Conservation (phyloP, 2,329 filamentous ascomycete species). For the Fusarium globosum region DNA sequence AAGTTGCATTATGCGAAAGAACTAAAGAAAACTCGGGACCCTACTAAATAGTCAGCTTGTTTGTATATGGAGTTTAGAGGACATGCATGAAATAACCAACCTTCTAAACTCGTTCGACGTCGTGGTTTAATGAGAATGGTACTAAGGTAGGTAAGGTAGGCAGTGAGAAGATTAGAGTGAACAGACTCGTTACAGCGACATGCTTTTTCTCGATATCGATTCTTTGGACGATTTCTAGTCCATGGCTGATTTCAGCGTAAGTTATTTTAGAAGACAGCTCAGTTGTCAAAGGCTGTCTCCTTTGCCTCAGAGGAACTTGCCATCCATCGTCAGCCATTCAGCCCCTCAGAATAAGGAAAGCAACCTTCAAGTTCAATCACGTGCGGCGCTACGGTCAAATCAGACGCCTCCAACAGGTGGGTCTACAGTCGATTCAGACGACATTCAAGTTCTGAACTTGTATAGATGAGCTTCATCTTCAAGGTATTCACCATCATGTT, state of each 20-base stretch:
- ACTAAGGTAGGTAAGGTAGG: slow-evolving; percentile 1
- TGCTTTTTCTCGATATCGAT: slow-evolving; percentile 17
- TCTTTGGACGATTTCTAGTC: slow-evolving; percentile 22
- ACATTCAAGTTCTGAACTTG: slow-evolving; percentile 19
- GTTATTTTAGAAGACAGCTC: slow-evolving; percentile 25
- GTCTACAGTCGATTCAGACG: slow-evolving; percentile 33
- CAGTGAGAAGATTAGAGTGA: slow-evolving; percentile 24
- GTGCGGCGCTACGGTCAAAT: slow-evolving; percentile 40
- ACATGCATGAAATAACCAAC: slow-evolving; percentile 10
- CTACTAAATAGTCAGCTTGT: slow-evolving; percentile 29
- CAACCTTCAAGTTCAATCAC: slow-evolving; percentile 40
- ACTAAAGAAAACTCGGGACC: background rate
- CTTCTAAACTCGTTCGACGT: slow-evolving; percentile 14
- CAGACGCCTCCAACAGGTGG: slow-evolving; percentile 35
- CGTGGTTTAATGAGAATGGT: slow-evolving; percentile 19
- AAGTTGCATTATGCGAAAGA: slow-evolving; percentile 41
- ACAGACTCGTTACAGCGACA: slow-evolving; percentile 18
- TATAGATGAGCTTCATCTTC: slow-evolving; percentile 22
- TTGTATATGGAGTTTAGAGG: slow-evolving; percentile 3
- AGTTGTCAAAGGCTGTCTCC: slow-evolving; percentile 33
- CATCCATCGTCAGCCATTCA: slow-evolving; percentile 42
- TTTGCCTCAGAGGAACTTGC: slow-evolving; percentile 41
- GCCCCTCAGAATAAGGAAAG: slow-evolving; percentile 45
- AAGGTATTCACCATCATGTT: background rate
- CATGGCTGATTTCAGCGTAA: slow-evolving; percentile 24